Conservation (phyloP, 116 monocot genomes). For the Dioscorea cayenensis region DNA sequence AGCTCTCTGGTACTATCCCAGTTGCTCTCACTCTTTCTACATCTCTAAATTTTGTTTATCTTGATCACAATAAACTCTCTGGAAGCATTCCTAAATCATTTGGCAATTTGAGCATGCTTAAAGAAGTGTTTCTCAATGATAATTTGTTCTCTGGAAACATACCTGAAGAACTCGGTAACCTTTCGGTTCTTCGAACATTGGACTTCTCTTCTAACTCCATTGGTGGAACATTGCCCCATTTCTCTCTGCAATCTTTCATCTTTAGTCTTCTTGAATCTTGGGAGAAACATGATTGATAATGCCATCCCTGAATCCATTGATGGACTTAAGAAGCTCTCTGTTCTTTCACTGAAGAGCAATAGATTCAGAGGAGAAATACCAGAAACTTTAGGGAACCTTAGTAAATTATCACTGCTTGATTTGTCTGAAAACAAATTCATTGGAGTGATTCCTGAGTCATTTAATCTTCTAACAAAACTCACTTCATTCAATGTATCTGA, state of each 20-base stretch:
- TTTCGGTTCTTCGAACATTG: constrained; percentile 21
- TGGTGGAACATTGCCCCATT: constrained; percentile 29
- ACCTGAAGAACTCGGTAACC: constrained; percentile 29
- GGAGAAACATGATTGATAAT: constrained; percentile 23
- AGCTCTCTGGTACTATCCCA: constrained; percentile 48
- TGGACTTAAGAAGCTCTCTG: constrained; percentile 35
- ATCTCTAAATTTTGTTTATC: constrained; percentile 44
- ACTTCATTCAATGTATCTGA: constrained; percentile 36
- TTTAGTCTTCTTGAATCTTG: constrained; percentile 29
- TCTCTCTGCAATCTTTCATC: constrained; percentile 44
- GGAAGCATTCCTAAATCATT: constrained; percentile 37
- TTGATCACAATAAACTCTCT: constrained; percentile 38
- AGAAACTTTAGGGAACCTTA: constrained; percentile 42
- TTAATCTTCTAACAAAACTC: constrained; percentile 22
- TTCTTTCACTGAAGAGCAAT: constrained; percentile 39
- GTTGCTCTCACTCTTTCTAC: constrained; percentile 10
- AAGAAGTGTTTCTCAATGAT: constrained; percentile 18
- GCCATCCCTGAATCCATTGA: constrained; percentile 36
- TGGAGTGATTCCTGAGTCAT: constrained; percentile 44
- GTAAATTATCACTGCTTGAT: constrained; percentile 31
- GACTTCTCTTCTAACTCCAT: constrained; percentile 34
- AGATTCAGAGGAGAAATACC: constrained; percentile 41
- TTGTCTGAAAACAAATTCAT: constrained; percentile 57
- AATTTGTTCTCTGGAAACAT: constrained; percentile 41
- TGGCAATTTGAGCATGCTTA: constrained; percentile 16